Conservation (phyloP, 225 moss, liverwort and hornwort genomes). For the Pseudoscleropodium purum region DNA sequence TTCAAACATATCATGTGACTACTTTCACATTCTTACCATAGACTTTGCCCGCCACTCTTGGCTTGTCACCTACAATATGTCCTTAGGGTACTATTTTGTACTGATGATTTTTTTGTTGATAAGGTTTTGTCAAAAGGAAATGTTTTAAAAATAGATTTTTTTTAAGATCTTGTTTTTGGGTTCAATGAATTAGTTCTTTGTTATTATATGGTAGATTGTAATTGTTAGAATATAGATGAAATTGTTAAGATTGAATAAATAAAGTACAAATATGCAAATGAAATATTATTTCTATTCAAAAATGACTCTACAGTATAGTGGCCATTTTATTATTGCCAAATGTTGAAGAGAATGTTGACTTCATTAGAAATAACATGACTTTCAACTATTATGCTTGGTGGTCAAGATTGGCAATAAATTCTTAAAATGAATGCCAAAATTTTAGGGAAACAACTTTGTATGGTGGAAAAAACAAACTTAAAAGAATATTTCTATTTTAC, state of each 20-base stretch:
- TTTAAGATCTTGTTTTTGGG: neutral
- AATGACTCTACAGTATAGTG: neutral
- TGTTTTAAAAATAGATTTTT: neutral
- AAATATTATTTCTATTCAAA: neutral
- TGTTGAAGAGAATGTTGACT: neutral
- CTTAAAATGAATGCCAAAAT: neutral
- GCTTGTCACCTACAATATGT: neutral
- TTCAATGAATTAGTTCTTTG: neutral
- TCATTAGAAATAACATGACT: neutral
- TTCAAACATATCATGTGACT: too few relatives aligned
- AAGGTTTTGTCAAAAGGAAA: neutral
- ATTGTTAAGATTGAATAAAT: neutral
- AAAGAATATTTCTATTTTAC: neutral
- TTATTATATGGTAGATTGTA: neutral
- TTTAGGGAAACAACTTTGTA: neutral
- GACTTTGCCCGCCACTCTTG: accelerated
- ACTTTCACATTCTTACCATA: too few relatives aligned
- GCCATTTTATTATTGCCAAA: neutral
- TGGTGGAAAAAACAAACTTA: neutral
- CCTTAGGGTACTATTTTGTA: accelerated
- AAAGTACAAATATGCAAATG: neutral
- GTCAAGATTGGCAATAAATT: neutral
- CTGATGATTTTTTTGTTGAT: neutral
- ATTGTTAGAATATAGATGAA: neutral
- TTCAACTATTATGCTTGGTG: accelerated